Conservation (phyloP, 108 stramenopile genomes). For the Nitzschia sp. region DNA sequence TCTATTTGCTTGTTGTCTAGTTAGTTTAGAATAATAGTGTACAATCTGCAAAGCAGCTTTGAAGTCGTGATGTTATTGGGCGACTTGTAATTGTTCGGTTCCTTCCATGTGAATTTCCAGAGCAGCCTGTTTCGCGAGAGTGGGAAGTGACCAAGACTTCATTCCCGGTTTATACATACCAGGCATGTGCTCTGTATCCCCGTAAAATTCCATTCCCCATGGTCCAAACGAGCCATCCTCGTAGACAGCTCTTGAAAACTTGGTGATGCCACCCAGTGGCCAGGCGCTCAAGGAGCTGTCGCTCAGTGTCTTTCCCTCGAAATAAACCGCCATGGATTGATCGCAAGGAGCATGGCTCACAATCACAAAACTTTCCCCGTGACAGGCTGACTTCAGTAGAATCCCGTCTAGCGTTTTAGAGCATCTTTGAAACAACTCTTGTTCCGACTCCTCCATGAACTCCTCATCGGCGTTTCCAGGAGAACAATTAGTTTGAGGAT, state of each 20-base stretch:
- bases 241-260: slow-evolving; percentile 38
- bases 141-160: slow-evolving; percentile 60
- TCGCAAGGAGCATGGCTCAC: slow-evolving; percentile 75
- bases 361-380: slow-evolving; percentile 50
- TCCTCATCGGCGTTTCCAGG: neutral
- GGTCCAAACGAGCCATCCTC: slow-evolving; percentile 13
- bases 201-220: slow-evolving; percentile 70
- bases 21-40: too few species aligned
- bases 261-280: slow-evolving; percentile 70
- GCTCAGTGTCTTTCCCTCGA: slow-evolving; percentile 44
- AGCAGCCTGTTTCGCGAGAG: slow-evolving; percentile 22
- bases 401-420: slow-evolving; percentile 46
- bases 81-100: too few species aligned
- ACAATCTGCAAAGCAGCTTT: too few species aligned
- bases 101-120: too few species aligned
- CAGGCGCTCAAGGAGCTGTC: slow-evolving; percentile 45
- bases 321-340: slow-evolving; percentile 55
- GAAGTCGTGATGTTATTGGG: too few species aligned
- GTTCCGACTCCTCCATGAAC: slow-evolving; percentile 54
- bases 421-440: slow-evolving; percentile 52
- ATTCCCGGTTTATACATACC: slow-evolving; percentile 62
- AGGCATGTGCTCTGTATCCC: slow-evolving; percentile 69
- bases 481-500: slow-evolving; percentile 26
- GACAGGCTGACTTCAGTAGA: slow-evolving; percentile 27
- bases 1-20: too few species aligned